phyloP scores from a whole-genome alignment of 305 asterid genomes.

The Fraxinus sp. region DNA sequence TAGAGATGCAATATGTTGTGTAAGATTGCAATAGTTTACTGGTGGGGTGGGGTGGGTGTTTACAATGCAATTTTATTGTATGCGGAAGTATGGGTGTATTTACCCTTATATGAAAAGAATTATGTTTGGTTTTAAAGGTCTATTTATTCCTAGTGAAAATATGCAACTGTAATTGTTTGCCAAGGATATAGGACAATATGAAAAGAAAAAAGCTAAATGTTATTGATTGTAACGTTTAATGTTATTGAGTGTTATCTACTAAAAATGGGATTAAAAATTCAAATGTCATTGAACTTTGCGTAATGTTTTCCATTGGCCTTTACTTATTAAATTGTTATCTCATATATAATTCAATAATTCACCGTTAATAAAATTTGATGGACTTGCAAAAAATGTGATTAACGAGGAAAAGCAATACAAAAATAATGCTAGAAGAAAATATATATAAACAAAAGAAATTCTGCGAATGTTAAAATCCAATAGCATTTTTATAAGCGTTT shows the following conservation, averaged over 20 bases:
- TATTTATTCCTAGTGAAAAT: background rate
- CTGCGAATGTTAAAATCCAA: background rate
- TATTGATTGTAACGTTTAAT: background rate
- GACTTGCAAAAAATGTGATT: background rate
- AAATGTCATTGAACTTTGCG: background rate
- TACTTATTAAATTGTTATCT: background rate
- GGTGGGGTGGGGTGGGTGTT: background rate
- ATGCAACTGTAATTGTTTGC: background rate
- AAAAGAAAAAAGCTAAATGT: background rate
- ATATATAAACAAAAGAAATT: background rate
- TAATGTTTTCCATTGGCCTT: background rate
- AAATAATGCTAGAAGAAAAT: background rate
- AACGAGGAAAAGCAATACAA: background rate
- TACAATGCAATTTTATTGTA: background rate
- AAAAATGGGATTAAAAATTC: background rate
- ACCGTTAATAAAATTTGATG: background rate
- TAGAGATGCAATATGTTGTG: background rate
- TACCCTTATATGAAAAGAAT: background rate
- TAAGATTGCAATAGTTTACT: background rate
- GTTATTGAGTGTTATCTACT: background rate
- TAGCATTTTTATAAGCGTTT: background rate
- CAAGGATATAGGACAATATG: background rate
- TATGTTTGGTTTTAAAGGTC: background rate
- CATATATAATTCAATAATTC: background rate
- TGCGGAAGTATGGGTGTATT: background rate